phyloP scores from a whole-genome alignment of 305 asterid species.

The Fraxinus dipetala region DNA sequence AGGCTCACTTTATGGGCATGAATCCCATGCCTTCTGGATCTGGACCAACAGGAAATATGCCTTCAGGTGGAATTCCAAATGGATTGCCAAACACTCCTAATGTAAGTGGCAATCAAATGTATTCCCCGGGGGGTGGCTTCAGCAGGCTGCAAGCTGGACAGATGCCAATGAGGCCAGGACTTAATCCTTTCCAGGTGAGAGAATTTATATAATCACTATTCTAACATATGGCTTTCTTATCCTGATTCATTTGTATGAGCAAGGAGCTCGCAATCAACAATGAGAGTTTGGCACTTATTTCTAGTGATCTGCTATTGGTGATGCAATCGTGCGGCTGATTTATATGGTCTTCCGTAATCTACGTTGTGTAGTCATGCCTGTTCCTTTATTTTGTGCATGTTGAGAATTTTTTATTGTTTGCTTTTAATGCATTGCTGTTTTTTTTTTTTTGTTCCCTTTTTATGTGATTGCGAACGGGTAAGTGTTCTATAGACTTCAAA shows the following conservation, averaged over 20 bases:
- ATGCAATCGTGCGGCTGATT: neutral
- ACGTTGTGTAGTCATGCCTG: neutral
- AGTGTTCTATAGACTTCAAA: neutral
- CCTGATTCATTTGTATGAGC: neutral
- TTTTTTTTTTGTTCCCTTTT: neutral
- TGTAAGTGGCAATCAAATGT: constrained; percentile 65
- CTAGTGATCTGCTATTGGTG: neutral
- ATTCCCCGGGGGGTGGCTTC: constrained; percentile 75
- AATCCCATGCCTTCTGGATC: constrained; percentile 66
- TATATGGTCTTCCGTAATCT: neutral
- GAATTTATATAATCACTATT: constrained; percentile 1
- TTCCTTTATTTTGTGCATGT: neutral
- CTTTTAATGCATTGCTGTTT: neutral
- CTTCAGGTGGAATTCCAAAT: constrained; percentile 52
- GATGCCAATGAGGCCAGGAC: constrained; percentile 91
- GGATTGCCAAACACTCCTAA: constrained; percentile 48
- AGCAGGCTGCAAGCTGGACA: constrained; percentile 79
- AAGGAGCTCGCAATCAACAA: neutral
- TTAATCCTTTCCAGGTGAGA: constrained; percentile 78
- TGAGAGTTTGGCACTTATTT: neutral
- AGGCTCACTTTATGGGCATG: constrained; percentile 77
- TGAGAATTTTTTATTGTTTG: neutral
- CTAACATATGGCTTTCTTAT: neutral
- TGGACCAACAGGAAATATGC: constrained; percentile 61
- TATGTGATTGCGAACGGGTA: neutral